Base-by-base conservation (phyloP, 768 basidiomycete species). In the Chalciporus pseudorubinellus region DNA sequence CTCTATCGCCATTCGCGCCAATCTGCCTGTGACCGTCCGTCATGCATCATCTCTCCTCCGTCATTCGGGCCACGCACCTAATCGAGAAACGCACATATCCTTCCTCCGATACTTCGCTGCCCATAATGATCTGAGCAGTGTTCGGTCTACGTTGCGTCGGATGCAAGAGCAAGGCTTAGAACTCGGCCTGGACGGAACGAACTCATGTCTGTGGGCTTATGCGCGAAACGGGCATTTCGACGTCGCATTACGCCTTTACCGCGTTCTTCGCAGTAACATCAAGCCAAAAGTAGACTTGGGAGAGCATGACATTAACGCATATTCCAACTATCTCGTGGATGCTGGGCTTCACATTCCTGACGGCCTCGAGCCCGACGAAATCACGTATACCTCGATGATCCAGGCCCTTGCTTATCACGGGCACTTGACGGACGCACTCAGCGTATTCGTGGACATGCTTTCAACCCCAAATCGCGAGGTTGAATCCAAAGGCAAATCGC, bases 401-500 rank as follows among this genome's bases (percentile, higher is more conserved):
- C 91, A 93, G 62, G 66, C 75, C 6, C 77, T 85, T 66, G 78
- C 89, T 2, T 87, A 88, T 63, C 78, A 81, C 48, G 91, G 92
- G 16, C 73, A 89, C 57, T 75, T 94, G 45, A 62, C 64, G 22
- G 67, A 70, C 7, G 76, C 80, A 2, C 70, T 93, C 36, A 62
- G 70, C 13, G 72, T 84, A 44, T 84, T 92, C 59, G 68, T 75
- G 39, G 88, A 92, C 55, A 84, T 92, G 85, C 62, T 87, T 20
- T 71, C 76, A 10, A 70, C 74, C 16, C 68, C 71, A 24, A 74
- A 77, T 51, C 46, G 65, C 31, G 73, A 77, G 56, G 64, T 63
- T 18, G 67, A 71, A 14, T 66, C 70, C 21, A 53, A 63, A 18
- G 67, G 67, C 5, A 47, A 60, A 18, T 67, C 69, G 2, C 52